Conservation (phyloP, 169 alveolate species). For the Blepharisma undulans region DNA sequence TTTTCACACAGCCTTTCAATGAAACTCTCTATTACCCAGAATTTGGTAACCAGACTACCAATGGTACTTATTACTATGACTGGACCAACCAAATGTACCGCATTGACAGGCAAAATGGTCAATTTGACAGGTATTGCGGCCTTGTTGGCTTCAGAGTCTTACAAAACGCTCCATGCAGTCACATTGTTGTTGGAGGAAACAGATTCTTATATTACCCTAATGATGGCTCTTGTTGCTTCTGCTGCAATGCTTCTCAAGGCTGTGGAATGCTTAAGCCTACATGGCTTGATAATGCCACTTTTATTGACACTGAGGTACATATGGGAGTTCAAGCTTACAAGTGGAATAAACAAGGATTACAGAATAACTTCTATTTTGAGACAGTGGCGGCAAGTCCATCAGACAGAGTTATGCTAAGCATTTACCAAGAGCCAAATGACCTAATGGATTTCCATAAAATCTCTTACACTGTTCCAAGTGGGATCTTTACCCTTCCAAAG, state of each 20-base stretch:
- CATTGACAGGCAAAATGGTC: constrained; percentile 56
- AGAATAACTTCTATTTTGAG: constrained; percentile 51
- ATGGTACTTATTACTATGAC: constrained; percentile 51
- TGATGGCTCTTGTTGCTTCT: constrained; percentile 49
- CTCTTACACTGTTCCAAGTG: neutral
- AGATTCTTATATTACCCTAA: constrained; percentile 60
- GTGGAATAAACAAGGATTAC: constrained; percentile 58
- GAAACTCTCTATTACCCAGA: constrained; percentile 3
- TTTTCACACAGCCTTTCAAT: constrained; percentile 4
- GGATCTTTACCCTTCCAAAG: constrained; percentile 23
- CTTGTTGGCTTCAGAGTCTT: constrained; percentile 37
- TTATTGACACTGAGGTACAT: constrained; percentile 31
- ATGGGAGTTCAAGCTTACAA: constrained; percentile 47
- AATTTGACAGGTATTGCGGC: constrained; percentile 62
- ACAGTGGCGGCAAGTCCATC: constrained; percentile 43
- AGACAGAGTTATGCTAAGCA: constrained; percentile 47
- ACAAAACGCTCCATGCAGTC: constrained; percentile 51
- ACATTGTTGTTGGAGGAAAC: constrained; percentile 47
- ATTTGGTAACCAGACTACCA: constrained; percentile 32
- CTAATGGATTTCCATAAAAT: neutral
- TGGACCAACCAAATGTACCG: constrained; percentile 41
- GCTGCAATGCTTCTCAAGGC: constrained; percentile 56
- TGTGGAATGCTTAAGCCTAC: constrained; percentile 54
- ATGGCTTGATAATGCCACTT: constrained; percentile 54
- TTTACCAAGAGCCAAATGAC: constrained; percentile 47